phyloP scores from a whole-genome alignment of 345 rosid genomes.

The Murraya koenigii region DNA sequence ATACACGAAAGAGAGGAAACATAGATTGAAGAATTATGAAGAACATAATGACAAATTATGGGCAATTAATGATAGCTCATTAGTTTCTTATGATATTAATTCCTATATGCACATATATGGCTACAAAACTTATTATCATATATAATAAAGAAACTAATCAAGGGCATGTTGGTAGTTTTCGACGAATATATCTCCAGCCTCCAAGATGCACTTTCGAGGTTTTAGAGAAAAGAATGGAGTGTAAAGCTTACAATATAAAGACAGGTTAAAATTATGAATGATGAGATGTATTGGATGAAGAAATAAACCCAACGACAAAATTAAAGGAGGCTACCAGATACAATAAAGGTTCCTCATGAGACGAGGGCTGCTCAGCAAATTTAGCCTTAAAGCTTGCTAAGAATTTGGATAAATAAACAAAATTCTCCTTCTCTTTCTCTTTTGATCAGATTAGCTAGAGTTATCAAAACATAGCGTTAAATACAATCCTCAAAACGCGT shows the following conservation, averaged over 20 bases:
- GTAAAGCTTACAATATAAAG: neutral
- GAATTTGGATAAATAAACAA: slow-evolving; percentile 16
- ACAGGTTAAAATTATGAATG: slow-evolving; percentile 4
- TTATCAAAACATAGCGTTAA: slow-evolving; percentile 7
- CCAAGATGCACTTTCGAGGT: neutral
- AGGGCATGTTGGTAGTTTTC: neutral
- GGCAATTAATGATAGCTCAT: neutral
- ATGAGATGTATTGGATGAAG: neutral
- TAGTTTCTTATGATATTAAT: neutral
- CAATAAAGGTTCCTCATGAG: slow-evolving; percentile 12
- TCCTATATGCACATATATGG: too few relatives aligned
- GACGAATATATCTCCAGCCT: too few relatives aligned
- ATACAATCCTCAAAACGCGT: slow-evolving; percentile 4
- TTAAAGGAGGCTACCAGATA: slow-evolving; percentile 11
- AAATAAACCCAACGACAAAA: slow-evolving; percentile 1
- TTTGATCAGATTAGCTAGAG: neutral
- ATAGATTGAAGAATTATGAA: neutral
- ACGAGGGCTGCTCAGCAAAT: slow-evolving; percentile 24
- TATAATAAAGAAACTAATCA: neutral
- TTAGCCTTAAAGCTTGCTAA: slow-evolving; percentile 35
- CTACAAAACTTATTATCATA: neutral
- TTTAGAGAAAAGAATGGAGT: neutral
- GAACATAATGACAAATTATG: neutral
- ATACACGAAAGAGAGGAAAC: neutral
- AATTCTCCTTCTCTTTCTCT: neutral